Evolutionary conservation across 441 rosid species (phyloP), one percentile per base, ranked within the genome.

Genomic region (Geranium incanum): DNA sequence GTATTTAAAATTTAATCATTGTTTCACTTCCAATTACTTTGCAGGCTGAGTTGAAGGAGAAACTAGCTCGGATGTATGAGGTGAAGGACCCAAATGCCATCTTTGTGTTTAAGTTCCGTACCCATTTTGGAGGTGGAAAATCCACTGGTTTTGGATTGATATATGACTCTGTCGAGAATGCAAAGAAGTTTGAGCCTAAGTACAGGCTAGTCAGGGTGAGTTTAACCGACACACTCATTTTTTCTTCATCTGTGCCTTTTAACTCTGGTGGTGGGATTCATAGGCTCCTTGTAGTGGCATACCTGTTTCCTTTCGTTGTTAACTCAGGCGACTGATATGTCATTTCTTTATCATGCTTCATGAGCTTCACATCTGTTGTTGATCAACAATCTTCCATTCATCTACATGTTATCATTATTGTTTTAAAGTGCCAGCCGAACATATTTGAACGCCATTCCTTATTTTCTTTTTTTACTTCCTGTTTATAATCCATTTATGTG

Each of bases 181-280:
- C 66, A 3, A 60, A 60, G 66, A 60, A 60, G 66, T 60, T 19
- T 19, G 66, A 60, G 66, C 66, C 66, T 28, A 60, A 60, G 66
- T 60, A 60, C 66, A 21, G 66, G 66, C 66, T 60, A 19, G 66
- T 60, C 66, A 60, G 66, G 66, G 66, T 21, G 33, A 60, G 66
- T 60, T 60, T 60, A 60, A 19, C 5, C 0, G n/a, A 8, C 33
- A 2, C 8, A 19, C 6, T 59, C 1, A 21, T 60, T 13, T 60
- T 8, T 60, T 60, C 12, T 60, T 21, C 55, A 2, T 2, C n/a
- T 48, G 55, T 12, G 16, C 55, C 55, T 48, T 48, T n/a, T n/a
- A 48, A 48, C 55, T 48, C 55, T 12, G 55, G 50, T 43, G 50
- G 50, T 9, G 13, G 50, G 50, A 43, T 12, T 43, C 9, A 43